These are phyloP conservation scores for Lecanoromycetidae sp. DNA, from an alignment of 2,329 filamentous ascomycete genomes.

Conservation along the genomic window DNA sequence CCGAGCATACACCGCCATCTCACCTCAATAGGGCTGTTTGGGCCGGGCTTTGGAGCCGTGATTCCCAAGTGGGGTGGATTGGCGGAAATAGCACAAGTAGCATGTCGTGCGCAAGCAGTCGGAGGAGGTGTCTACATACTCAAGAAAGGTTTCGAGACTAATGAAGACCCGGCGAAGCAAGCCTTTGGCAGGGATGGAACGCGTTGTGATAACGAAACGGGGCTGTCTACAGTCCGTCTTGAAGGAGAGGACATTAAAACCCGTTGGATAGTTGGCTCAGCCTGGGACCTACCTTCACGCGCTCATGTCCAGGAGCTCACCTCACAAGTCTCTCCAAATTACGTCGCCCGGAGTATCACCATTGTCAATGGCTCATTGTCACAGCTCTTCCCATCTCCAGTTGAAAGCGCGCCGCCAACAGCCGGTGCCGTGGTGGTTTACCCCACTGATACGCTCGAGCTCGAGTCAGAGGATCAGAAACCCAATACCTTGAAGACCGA, in stretches of 20 bases:
- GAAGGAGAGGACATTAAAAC: constrained; percentile 13
- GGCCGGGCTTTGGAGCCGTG: constrained; percentile 77
- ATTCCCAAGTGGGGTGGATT: constrained; percentile 87
- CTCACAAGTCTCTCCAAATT: constrained; percentile 19
- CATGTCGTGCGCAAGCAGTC: constrained; percentile 79
- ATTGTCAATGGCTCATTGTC: constrained; percentile 56
- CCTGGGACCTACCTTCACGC: constrained; percentile 11
- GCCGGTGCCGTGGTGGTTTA: constrained; percentile 51
- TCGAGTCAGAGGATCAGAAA: neutral
- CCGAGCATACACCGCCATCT: constrained; percentile 66
- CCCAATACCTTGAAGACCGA: constrained; percentile 18
- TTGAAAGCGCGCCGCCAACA: constrained; percentile 64
- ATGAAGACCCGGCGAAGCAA: neutral
- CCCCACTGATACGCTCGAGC: constrained; percentile 33
- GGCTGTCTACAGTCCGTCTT: constrained; percentile 4
- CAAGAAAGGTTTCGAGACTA: constrained; percentile 41
- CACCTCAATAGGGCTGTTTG: constrained; percentile 75
- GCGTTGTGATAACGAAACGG: neutral
- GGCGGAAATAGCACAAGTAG: constrained; percentile 81
- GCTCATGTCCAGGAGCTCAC: constrained; percentile 8
- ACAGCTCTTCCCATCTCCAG: constrained; percentile 54
- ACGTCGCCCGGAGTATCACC: constrained; percentile 50
- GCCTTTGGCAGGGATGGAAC: neutral
- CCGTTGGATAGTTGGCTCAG: constrained; percentile 12
- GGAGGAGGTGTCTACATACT: constrained; percentile 86